phyloP scores from a whole-genome alignment of 2,329 filamentous ascomycete species.

The Coleophoma crateriformis region DNA sequence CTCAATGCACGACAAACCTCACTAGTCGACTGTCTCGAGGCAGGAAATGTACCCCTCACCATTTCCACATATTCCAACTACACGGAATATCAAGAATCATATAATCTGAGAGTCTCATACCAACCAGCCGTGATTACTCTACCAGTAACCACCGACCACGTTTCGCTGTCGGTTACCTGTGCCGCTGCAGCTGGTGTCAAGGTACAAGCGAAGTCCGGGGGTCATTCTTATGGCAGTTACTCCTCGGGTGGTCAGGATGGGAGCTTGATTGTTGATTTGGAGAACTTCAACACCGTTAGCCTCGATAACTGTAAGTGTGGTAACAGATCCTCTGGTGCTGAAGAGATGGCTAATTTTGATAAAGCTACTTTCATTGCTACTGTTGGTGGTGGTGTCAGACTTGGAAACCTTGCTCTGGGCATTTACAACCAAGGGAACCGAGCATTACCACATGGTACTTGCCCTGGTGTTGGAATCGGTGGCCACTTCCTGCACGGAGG shows the following conservation, averaged over 20 bases:
- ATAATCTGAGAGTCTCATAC: constrained; percentile 17
- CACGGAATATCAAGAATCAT: constrained; percentile 9
- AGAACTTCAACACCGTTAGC: constrained; percentile 43
- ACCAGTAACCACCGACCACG: constrained; percentile 24
- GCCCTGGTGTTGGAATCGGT: constrained; percentile 50
- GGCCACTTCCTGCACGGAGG: constrained; percentile 47
- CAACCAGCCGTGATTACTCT: constrained; percentile 14
- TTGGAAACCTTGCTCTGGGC: constrained; percentile 43
- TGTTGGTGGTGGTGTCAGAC: constrained; percentile 45
- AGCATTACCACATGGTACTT: constrained; percentile 55
- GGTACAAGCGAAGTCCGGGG: constrained; percentile 47
- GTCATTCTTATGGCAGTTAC: constrained; percentile 48
- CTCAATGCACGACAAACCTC: not conserved
- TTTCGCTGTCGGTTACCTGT: constrained; percentile 40
- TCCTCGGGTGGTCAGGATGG: constrained; percentile 42
- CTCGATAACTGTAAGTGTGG: constrained; percentile 34
- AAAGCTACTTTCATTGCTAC: constrained; percentile 44
- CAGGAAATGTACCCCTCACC: constrained; percentile 7
- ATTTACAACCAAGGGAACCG: constrained; percentile 44
- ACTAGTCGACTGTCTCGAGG: constrained; percentile 7
- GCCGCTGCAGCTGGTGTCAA: constrained; percentile 35
- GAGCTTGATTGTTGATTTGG: constrained; percentile 47
- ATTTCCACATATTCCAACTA: constrained; percentile 10
- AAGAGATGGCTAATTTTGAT: not conserved
- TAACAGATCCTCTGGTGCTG: not conserved